Base-by-base conservation (phyloP, 2,329 filamentous ascomycete species). In the Exserohilum turcica region DNA sequence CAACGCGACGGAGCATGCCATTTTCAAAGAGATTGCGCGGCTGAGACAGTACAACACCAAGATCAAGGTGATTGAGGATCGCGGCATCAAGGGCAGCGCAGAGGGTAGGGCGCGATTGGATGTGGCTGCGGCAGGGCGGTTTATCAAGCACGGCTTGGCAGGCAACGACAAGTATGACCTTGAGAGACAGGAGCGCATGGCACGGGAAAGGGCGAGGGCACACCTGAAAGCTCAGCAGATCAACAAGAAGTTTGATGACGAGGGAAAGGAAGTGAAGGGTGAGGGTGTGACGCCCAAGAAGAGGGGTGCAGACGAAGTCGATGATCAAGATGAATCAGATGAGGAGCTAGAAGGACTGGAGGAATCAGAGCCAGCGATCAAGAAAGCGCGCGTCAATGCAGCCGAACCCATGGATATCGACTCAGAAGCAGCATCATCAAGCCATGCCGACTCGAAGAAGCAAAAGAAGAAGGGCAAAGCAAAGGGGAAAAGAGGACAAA, bases 41-140 rank as follows among this genome's bases (percentile, higher is more conserved):
- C 87, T 97, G 48, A 91, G 88, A 74, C 89, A 92, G 71, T 97
- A 97, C 75, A 96, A 96, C 76, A 86, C 84, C 54, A 99, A 97
- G 79, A 93, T 97, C 72, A 91, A 94, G 70, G 79, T 81, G 12
- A 83, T 86, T 3, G 92, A 97, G 74, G 60, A 60, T 16, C 38
- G 53, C 1, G 48, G 52, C 3, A 43, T 44, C 9, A 44, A 54
- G 24, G 83, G 84, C 38, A 1, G 81, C 82, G 47, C 79, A 84
- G 66, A 81, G 82, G 46, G 43, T 12, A 29, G 50, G 21, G 50
- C 50, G 42, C 43, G 42, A 28, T 82, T 89, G 19, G 83, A 97
- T 69, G 92, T 89, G 64, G 84, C 85, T 60, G 92, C 91, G 5
- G 90, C 91, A 12, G 85, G 84, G 45, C 84, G 93, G 44, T 90